These are phyloP conservation scores for Sungouiozyma ichnusensis DNA, from an alignment of 805 yeast species.

Conservation along the genomic window DNA sequence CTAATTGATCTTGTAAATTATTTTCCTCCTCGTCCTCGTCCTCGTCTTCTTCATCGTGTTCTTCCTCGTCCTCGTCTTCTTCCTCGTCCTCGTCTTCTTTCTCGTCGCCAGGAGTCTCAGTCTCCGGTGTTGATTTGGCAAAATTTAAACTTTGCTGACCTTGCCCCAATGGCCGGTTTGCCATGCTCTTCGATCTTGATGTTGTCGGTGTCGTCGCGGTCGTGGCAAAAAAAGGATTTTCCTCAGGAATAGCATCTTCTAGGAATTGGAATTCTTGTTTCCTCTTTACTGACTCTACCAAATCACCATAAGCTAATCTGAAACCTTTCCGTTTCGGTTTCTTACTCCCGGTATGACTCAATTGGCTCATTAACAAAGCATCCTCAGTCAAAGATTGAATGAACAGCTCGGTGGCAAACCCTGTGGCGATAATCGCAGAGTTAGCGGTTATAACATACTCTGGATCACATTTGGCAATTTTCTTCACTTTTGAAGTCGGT, in stretches of 20 bases:
- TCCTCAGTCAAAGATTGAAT: constrained; percentile 21
- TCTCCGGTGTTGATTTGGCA: constrained; percentile 3
- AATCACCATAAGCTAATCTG: constrained; percentile 15
- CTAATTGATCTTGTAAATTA: constrained; percentile 9
- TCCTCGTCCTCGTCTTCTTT: constrained; percentile 11
- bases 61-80: constrained; percentile 10
- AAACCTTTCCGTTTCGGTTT: background rate
- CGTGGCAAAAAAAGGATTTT: background rate
- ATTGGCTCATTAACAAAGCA: constrained; percentile 14
- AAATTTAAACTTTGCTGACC: constrained; percentile 13
- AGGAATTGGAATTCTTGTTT: constrained; percentile 19
- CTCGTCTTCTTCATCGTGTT: constrained; percentile 8
- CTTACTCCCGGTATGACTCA: constrained; percentile 2
- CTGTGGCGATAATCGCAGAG: constrained; percentile 20
- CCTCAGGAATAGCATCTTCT: constrained; percentile 18
- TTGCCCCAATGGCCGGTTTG: background rate
- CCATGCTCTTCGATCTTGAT: background rate
- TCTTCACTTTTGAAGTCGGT: constrained; percentile 22
- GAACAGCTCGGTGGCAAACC: constrained; percentile 24
- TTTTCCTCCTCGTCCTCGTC: constrained; percentile 7
- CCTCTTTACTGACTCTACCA: constrained; percentile 13
- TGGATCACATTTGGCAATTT: constrained; percentile 21
- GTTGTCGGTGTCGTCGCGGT: background rate
- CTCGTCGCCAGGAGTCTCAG: constrained; percentile 8
- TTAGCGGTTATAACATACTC: constrained; percentile 19